These are phyloP conservation scores for Coprinellus micaceus DNA, from an alignment of 768 basidiomycete species.

Conservation along the genomic window DNA sequence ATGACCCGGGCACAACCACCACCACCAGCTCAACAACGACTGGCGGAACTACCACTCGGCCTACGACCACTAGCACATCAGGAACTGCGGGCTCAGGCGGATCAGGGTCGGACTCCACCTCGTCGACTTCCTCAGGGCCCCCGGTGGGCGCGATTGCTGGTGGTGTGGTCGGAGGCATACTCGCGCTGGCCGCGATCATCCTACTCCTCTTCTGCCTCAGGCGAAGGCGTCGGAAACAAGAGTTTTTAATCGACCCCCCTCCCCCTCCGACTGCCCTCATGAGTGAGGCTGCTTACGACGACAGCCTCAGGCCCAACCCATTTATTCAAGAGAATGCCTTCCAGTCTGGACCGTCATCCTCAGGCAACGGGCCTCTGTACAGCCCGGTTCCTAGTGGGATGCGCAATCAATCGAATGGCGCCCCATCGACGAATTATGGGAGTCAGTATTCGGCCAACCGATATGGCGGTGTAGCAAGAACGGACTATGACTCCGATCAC, in stretches of 20 bases:
- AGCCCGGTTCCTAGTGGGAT: background rate
- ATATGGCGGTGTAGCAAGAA: background rate
- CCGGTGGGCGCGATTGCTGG: conserved; percentile 8
- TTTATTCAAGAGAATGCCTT: background rate
- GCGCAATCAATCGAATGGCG: background rate
- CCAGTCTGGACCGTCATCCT: background rate
- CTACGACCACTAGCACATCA: background rate
- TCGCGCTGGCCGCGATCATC: background rate
- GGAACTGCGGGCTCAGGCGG: background rate
- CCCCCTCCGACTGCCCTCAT: too few relatives aligned
- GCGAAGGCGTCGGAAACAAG: background rate
- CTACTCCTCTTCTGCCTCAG: conserved; percentile 1
- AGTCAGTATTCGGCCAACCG: background rate
- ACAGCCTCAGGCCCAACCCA: background rate
- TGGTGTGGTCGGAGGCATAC: conserved; percentile 5
- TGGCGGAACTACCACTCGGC: background rate
- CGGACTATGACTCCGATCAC: background rate
- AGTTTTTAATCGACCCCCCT: background rate
- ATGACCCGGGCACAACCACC: background rate
- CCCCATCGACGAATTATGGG: background rate
- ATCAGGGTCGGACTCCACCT: background rate
- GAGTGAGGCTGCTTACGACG: too few relatives aligned
- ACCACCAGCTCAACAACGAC: background rate
- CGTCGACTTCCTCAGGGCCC: background rate
- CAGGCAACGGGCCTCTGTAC: background rate